Conservation (phyloP, 2,329 filamentous ascomycete species). For the Fusarium paranaense region DNA sequence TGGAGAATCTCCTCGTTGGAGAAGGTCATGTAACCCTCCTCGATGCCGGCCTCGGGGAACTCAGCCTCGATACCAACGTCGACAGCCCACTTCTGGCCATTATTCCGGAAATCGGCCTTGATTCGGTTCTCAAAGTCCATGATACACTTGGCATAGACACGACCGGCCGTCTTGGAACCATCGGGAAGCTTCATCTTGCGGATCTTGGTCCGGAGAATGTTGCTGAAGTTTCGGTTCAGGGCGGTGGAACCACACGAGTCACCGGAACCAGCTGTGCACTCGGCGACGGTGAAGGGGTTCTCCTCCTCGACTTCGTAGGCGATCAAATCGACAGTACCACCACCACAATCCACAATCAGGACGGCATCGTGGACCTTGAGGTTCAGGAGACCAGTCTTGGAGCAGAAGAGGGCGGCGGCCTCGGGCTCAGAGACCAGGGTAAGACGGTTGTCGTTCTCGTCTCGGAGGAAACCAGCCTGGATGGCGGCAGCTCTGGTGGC, state of each 20-base stretch:
- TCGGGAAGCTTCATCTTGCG: slow-evolving; percentile 99
- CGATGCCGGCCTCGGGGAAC: slow-evolving; percentile 96
- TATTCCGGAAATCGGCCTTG: slow-evolving; percentile 99
- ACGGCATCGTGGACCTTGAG: slow-evolving; percentile 99
- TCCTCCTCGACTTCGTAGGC: slow-evolving; percentile 99
- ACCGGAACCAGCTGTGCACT: slow-evolving; percentile 96
- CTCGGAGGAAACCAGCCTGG: slow-evolving; percentile 94
- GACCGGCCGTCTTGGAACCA: slow-evolving; percentile 95
- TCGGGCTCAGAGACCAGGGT: slow-evolving; percentile 97
- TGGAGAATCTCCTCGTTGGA: slow-evolving; percentile 99
- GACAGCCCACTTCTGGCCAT: slow-evolving; percentile 98
- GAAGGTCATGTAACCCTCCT: slow-evolving; percentile 99
- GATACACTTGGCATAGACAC: slow-evolving; percentile 98
- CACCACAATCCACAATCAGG: slow-evolving; percentile 96
- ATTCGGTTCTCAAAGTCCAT: slow-evolving; percentile 99
- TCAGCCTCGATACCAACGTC: slow-evolving; percentile 99
- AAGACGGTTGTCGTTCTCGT: slow-evolving; percentile 96
- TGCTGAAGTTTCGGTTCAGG: slow-evolving; percentile 97
- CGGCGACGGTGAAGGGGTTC: slow-evolving; percentile 94
- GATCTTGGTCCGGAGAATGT: slow-evolving; percentile 97
- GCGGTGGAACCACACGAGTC: slow-evolving; percentile 99
- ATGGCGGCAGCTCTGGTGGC: slow-evolving; percentile 96
- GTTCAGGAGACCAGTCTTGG: slow-evolving; percentile 94
- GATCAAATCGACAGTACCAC: slow-evolving; percentile 98
- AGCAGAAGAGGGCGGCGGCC: slow-evolving; percentile 96